These are phyloP conservation scores for Adansonia grandidieri DNA, from an alignment of 441 rosid species.

Conservation along the genomic window DNA sequence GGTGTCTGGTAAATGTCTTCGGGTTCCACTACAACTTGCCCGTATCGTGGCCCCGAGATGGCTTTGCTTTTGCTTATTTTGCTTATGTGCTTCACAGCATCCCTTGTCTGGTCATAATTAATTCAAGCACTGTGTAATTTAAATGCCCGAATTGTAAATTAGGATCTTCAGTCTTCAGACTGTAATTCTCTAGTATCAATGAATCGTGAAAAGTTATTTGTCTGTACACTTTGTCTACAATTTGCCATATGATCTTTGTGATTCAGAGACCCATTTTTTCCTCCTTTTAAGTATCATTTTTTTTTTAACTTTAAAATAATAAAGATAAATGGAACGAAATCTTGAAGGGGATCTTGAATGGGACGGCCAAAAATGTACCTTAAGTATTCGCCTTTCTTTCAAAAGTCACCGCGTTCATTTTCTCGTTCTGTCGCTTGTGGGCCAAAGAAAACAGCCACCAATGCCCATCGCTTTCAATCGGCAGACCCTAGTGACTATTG, in stretches of 20 bases:
- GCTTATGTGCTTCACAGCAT: not conserved
- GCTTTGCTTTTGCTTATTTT: not conserved
- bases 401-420: not conserved
- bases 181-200: constrained; percentile 10
- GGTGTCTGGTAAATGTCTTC: constrained; percentile 53
- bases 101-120: not conserved
- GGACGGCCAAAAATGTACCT: constrained; percentile 4
- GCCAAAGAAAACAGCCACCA: not conserved
- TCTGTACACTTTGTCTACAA: not conserved
- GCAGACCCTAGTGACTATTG: not conserved
- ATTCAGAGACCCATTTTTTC: too few species aligned
- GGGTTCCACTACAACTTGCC: not conserved
- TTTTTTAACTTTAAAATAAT: not conserved
- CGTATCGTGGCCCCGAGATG: not conserved
- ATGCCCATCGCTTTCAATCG: not conserved
- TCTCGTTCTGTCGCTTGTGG: not conserved
- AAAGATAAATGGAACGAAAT: not conserved
- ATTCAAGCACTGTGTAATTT: not conserved
- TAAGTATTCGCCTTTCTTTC: not conserved
- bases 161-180: not conserved
- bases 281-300: not conserved
- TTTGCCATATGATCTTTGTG: not conserved
- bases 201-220: not conserved
- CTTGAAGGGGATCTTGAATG: not conserved
- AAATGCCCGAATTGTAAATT: not conserved